phyloP scores from a whole-genome alignment of 371 early-diverging fungal genomes.

The Rhizopus microsporus region DNA sequence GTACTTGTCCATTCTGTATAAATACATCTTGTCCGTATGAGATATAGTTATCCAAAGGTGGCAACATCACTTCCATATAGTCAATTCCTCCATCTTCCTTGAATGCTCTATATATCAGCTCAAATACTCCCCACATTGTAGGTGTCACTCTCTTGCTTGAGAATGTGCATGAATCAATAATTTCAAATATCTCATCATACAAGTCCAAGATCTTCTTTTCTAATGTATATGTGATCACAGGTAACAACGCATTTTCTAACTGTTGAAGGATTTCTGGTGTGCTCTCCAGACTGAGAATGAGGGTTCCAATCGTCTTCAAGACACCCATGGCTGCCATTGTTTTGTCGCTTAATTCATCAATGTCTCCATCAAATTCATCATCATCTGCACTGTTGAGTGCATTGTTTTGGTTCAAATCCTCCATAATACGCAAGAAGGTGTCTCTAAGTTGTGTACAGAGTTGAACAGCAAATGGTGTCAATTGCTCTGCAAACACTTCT shows the following conservation, averaged over 20 bases:
- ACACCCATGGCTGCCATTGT: slow-evolving; percentile 90
- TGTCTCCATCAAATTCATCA: slow-evolving; percentile 34
- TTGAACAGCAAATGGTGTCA: slow-evolving; percentile 89
- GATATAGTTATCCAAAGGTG: slow-evolving; percentile 86
- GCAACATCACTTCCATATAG: slow-evolving; percentile 81
- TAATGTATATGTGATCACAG: slow-evolving; percentile 72
- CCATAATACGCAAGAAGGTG: slow-evolving; percentile 83
- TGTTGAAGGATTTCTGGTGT: slow-evolving; percentile 63
- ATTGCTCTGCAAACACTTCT: slow-evolving; percentile 81
- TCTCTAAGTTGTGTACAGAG: slow-evolving; percentile 81
- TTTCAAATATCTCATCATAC: slow-evolving; percentile 86
- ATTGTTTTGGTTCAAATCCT: slow-evolving; percentile 51
- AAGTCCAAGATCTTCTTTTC: slow-evolving; percentile 74
- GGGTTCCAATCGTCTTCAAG: slow-evolving; percentile 84
- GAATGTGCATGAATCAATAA: slow-evolving; percentile 84
- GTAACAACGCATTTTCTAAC: slow-evolving; percentile 74
- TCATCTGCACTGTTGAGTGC: slow-evolving; percentile 37
- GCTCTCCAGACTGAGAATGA: slow-evolving; percentile 73
- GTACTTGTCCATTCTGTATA: slow-evolving; percentile 58
- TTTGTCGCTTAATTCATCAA: slow-evolving; percentile 77
- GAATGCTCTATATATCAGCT: slow-evolving; percentile 71
- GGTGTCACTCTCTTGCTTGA: slow-evolving; percentile 78
- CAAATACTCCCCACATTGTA: slow-evolving; percentile 84
- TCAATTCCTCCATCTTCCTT: slow-evolving; percentile 70
- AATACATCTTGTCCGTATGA: slow-evolving; percentile 78